Percentiles rank a stretch among this genome's conserved stretches.
Conservation (phyloP, 2,329 filamentous ascomycete genomes). For the Escovopsis weberi region DNA sequence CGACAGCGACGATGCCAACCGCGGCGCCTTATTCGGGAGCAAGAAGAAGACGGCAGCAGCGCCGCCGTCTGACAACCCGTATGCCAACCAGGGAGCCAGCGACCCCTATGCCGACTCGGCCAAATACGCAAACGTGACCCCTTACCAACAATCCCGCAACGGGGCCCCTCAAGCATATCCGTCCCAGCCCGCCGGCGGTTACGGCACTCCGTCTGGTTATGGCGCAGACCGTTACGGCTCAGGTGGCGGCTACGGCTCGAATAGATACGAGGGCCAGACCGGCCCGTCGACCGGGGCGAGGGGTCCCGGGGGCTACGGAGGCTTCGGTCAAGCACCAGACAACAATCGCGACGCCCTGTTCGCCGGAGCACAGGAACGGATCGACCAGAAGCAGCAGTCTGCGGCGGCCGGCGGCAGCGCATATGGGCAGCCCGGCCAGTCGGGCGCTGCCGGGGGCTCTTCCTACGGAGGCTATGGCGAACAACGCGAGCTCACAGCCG, state of each 20-base stretch:
- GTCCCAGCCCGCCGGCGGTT: slow-evolving; percentile 1
- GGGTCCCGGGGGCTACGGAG: slow-evolving; percentile 46
- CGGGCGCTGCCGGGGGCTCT: slow-evolving; percentile 13
- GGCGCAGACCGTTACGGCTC: slow-evolving; percentile 39
- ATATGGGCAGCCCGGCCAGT: slow-evolving; percentile 13
- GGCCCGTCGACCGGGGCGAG: slow-evolving; percentile 19
- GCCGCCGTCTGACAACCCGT: slow-evolving; percentile 37
- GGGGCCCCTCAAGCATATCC: slow-evolving; percentile 12
- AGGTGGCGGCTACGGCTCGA: slow-evolving; percentile 35
- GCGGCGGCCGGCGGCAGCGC: slow-evolving; percentile 7
- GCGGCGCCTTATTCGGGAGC: slow-evolving; percentile 37
- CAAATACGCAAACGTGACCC: slow-evolving; percentile 29
- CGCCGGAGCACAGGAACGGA: slow-evolving; percentile 35
- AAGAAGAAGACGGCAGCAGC: slow-evolving; percentile 35
- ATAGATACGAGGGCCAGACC: slow-evolving; percentile 33
- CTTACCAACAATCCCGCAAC: slow-evolving; percentile 30
- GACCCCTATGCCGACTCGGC: slow-evolving; percentile 40
- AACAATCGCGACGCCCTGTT: slow-evolving; percentile 51
- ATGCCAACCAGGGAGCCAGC: slow-evolving; percentile 34
- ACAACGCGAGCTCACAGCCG: slow-evolving; percentile 65
- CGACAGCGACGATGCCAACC: slow-evolving; percentile 33
- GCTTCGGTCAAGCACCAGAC: slow-evolving; percentile 36
- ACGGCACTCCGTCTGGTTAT: slow-evolving; percentile 28
- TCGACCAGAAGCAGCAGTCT: slow-evolving; percentile 24
- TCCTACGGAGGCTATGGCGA: slow-evolving; percentile 45